Evolutionary conservation across 2,329 filamentous ascomycete genomes (phyloP).

Genomic region (Canariomyces notabilis): DNA sequence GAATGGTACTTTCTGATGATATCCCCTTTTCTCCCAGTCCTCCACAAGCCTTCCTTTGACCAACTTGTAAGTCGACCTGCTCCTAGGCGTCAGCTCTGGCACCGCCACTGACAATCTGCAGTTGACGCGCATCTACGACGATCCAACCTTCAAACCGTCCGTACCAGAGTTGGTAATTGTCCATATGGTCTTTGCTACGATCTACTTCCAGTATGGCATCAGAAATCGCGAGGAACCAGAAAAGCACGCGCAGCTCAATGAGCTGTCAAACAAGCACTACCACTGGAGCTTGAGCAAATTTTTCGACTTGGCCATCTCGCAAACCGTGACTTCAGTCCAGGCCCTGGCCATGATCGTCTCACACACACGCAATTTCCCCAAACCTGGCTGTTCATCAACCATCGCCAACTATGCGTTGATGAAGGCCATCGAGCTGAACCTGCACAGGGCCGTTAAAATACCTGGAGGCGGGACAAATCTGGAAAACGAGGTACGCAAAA

Average conservation of each 20-base stretch:
- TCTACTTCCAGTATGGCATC: conserved; percentile 71
- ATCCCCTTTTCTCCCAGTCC: conserved; percentile 65
- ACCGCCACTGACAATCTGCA: conserved; percentile 28
- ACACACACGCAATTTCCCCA: conserved; percentile 72
- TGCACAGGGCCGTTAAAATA: conserved; percentile 64
- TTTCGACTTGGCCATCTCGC: conserved; percentile 57
- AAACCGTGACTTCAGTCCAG: conserved; percentile 63
- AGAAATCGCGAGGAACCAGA: conserved; percentile 57
- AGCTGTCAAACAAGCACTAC: conserved; percentile 70
- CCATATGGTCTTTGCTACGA: conserved; percentile 74
- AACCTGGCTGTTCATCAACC: conserved; percentile 69
- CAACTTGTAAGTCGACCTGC: conserved; percentile 48
- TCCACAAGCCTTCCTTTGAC: conserved; percentile 74
- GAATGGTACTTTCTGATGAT: conserved; percentile 72
- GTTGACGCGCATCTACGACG: conserved; percentile 65
- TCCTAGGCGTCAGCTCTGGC: conserved; percentile 6
- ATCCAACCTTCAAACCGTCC: conserved; percentile 57
- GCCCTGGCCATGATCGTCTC: conserved; percentile 66
- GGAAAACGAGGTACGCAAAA: conserved; percentile 70
- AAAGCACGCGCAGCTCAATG: conserved; percentile 51
- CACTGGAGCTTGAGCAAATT: conserved; percentile 68
- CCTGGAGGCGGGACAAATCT: conserved; percentile 47
- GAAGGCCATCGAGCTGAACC: conserved; percentile 66
- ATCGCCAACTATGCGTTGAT: conserved; percentile 61
- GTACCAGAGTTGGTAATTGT: conserved; percentile 63